Base-by-base conservation (phyloP, 371 early-diverging fungal genomes). In the Actinomortierella ambigua region DNA sequence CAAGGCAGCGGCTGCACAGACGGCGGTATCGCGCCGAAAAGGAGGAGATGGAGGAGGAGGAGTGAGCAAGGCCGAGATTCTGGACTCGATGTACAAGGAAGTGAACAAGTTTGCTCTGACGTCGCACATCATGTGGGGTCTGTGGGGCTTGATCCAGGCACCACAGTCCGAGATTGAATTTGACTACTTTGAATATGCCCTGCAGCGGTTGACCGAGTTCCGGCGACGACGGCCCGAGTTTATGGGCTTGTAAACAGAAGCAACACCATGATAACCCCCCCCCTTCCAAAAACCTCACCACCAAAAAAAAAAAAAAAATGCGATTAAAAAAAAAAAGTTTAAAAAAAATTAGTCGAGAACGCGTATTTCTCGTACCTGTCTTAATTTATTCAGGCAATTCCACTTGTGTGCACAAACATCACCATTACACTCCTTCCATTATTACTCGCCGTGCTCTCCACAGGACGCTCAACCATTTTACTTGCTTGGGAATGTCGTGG, bases 61-160 rank as follows among this genome's bases (percentile, higher is more conserved):
- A 26, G 67, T 64, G 0, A 54, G 64, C 52, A 75, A 71, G 57
- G 59, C 63, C 15, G 75, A 65, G 62, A 65, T 57, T 41, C 46
- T 63, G 57, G 73, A 66, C 42, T 58, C 55, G 29, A 69, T 77
- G 63, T 69, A 62, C 49, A 65, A 62, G 34, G 73, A 77, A 48
- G 76, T 66, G 53, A 67, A 73, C 27, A 66, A 64, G 23, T 90
- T 88, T 81, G 80, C 82, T 1, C 77, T 88, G 59, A 83, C 87
- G 0, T 82, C 88, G 15, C 94, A 93, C 60, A 57, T 92, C 42
- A 80, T 87, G 53, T 94, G 94, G 94, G 90, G 90, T 4, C 71
- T 94, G 0, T 94, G 94, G 94, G 93, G 93, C 6, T 71, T 94
- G 3, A 70, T 93, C n/a, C 93, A 90, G 68, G 90, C 89, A 13